Evolutionary conservation across 768 basidiomycete species (phyloP), one percentile per base, ranked within the genome.

Genomic region (Clitopilus hobsonii): DNA sequence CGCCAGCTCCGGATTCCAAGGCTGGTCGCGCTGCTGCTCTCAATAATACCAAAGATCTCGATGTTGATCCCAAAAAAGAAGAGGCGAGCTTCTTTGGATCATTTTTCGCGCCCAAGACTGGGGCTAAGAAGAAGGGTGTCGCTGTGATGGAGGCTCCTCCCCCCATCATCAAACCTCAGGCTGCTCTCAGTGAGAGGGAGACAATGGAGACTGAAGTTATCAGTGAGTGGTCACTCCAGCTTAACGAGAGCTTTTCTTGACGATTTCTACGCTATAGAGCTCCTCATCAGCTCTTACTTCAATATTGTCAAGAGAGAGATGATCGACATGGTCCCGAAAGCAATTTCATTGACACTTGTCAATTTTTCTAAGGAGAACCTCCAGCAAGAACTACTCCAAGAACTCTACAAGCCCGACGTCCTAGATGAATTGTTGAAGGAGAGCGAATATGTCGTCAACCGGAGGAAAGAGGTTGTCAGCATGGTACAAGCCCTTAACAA

Each of bases 241-340:
- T 16, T 20, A 16, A 18, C n/a, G n/a, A 11, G 22, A 10, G 8
- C 41, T 23, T 18, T 11, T 3, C 4, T 20, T 23, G 22, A 45
- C 41, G 10, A 5, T 45, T 10, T 20, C 11, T 45, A 18, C 11
- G 16, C 41, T n/a, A n/a, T n/a, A 95, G 94, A 99, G 72, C 81
- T 98, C 48, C 85, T 99, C 65, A 98, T 98, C 63, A 82, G 90
- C 68, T 97, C 94, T 3, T 98, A 98, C 72, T 98, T 90, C 80
- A 94, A 97, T 74, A 94, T 98, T 60, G 93, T 98, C 54, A 98
- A 99, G 76, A 88, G 95, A 56, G 96, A 98, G 73, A 94, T 98
- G 91, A 98, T 98, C 64, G 96, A 98, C 72, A 97, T 97, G 94
- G 91, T 98, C 23, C 96, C 96, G 6, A 99, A 99, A 71, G 92